These are phyloP conservation scores for Phalaenopsis aphrodite DNA, from an alignment of 106 monocot species.

Conservation along the genomic window DNA sequence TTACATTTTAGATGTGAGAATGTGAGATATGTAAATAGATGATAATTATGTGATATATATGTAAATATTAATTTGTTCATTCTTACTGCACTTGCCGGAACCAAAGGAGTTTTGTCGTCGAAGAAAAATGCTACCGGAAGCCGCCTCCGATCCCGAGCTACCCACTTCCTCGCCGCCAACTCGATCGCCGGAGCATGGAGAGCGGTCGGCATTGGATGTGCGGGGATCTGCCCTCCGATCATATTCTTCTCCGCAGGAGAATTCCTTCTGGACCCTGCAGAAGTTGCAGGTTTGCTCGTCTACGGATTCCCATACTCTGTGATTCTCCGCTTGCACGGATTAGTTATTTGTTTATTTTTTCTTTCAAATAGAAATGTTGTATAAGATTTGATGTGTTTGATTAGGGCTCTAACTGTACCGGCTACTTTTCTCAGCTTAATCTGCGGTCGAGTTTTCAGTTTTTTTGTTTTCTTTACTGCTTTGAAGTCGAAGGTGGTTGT, in stretches of 20 bases:
- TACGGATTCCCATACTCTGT: background rate
- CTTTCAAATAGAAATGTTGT: no score
- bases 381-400: background rate
- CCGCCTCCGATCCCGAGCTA: background rate
- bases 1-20: no score
- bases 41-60: no score
- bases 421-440: background rate
- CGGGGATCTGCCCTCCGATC: background rate
- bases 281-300: slow-evolving; percentile 22
- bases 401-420: background rate
- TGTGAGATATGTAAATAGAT: no score
- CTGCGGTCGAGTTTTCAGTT: background rate
- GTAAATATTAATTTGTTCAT: no score
- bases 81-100: background rate
- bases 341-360: no score
- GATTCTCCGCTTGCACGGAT: background rate
- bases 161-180: background rate
- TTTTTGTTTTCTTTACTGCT: background rate
- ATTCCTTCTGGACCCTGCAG: slow-evolving; percentile 18
- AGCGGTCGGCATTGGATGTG: background rate
- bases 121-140: background rate
- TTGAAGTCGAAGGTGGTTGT: background rate
- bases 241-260: slow-evolving; percentile 9
- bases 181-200: background rate
- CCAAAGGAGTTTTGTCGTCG: background rate